Conservation (phyloP, 179 eudicot species). For the Actinidia arguta region DNA sequence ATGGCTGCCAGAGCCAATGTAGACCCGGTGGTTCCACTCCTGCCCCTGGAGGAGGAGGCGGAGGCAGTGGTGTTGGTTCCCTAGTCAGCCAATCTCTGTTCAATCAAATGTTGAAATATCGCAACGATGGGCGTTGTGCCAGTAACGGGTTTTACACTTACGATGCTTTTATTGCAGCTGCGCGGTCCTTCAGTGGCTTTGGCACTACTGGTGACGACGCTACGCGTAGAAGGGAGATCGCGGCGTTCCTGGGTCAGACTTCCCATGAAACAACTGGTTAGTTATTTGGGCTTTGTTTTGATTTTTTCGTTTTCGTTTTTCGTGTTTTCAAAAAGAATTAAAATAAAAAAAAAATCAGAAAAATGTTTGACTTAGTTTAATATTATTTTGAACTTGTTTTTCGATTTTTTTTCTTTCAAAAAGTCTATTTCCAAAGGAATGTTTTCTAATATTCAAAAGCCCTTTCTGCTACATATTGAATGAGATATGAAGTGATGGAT, state of each 20-base stretch:
- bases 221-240: slow-evolving; percentile 42
- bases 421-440: no score
- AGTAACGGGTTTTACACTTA: slow-evolving; percentile 38
- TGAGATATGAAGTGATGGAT: no score
- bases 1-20: slow-evolving; percentile 30
- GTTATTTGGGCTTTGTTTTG: no score
- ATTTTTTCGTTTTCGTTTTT: no score
- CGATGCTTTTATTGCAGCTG: slow-evolving; percentile 48
- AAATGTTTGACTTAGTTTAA: no score
- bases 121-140: slow-evolving; percentile 34
- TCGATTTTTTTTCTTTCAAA: no score
- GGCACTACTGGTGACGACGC: slow-evolving; percentile 41
- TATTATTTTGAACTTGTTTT: no score
- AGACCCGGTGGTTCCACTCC: no score
- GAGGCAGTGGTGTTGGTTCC: slow-evolving; percentile 17
- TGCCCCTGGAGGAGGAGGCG: slow-evolving; percentile 12
- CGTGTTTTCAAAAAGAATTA: no score
- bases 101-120: slow-evolving; percentile 33
- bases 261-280: slow-evolving; percentile 62
- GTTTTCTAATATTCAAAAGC: no score
- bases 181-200: slow-evolving; percentile 43
- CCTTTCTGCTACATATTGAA: no score
- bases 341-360: no score
- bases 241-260: slow-evolving; percentile 55
- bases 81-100: slow-evolving; percentile 27